A percentile compares a stretch with the other conserved stretches of the same genome.
phyloP scores from a whole-genome alignment of 2,329 filamentous ascomycete species.

The Hypoxylon sp. region DNA sequence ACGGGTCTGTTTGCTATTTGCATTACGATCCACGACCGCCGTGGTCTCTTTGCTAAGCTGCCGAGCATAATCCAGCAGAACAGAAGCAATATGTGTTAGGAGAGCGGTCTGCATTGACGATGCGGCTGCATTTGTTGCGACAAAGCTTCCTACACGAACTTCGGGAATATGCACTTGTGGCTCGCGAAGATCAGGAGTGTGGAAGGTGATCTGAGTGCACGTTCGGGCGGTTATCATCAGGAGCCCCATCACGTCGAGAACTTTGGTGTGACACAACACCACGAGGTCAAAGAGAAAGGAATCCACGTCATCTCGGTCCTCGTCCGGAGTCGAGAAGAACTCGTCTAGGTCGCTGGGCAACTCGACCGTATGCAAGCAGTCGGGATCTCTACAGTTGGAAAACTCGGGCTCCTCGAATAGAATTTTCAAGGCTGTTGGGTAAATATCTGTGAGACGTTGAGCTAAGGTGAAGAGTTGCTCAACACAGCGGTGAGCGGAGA shows the following conservation, averaged over 20 bases:
- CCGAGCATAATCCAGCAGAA: conserved; percentile 36
- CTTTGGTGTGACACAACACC: conserved; percentile 53
- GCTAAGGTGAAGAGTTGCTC: conserved; percentile 52
- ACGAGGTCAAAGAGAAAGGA: conserved; percentile 53
- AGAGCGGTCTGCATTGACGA: conserved; percentile 46
- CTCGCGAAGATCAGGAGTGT: conserved; percentile 46
- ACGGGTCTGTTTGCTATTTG: conserved; percentile 28
- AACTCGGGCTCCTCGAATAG: conserved; percentile 30
- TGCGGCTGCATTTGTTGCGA: conserved; percentile 41
- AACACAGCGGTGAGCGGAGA: conserved; percentile 46
- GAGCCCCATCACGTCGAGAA: conserved; percentile 54
- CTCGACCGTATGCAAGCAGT: conserved; percentile 52
- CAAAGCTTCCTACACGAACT: conserved; percentile 54
- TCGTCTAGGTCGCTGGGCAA: conserved; percentile 34
- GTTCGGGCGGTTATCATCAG: conserved; percentile 49
- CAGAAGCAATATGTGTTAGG: conserved; percentile 41
- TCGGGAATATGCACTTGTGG: conserved; percentile 55
- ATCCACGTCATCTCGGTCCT: conserved; percentile 46
- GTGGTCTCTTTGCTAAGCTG: conserved; percentile 31
- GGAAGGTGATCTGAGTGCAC: conserved; percentile 50
- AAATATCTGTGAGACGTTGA: conserved; percentile 53
- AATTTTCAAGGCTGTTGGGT: conserved; percentile 48
- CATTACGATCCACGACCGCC: conserved; percentile 4
- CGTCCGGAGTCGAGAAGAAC: conserved; percentile 28
- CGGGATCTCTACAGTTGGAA: conserved; percentile 46